Evolutionary conservation across 371 early-diverging fungal species (phyloP).

Genomic region (Mortierella sp.): DNA sequence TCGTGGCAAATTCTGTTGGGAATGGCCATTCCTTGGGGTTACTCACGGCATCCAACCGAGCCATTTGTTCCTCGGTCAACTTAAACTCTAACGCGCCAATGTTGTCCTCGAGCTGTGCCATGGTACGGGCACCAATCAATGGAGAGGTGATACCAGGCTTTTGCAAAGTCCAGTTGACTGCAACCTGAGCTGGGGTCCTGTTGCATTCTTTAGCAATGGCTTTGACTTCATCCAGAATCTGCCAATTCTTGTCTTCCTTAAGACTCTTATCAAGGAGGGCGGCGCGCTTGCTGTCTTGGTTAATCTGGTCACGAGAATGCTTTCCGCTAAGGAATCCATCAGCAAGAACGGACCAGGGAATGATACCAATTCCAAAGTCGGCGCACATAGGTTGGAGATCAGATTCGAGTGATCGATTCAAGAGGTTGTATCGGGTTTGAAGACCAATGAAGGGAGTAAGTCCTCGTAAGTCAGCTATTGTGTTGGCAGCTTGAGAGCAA

Average conservation of each 20-base stretch:
- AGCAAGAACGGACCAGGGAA: constrained; percentile 51
- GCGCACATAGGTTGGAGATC: constrained; percentile 58
- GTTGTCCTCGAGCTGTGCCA: constrained; percentile 58
- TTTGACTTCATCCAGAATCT: constrained; percentile 58
- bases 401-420: constrained; percentile 59
- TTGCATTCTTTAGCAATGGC: constrained; percentile 57
- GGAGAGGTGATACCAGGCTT: constrained; percentile 62
- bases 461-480: constrained; percentile 58
- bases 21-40: constrained; percentile 50
- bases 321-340: constrained; percentile 59
- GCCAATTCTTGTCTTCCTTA: constrained; percentile 48
- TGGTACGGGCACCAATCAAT: constrained; percentile 59
- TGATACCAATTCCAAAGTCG: constrained; percentile 51
- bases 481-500: constrained; percentile 42
- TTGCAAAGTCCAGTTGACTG: constrained; percentile 61
- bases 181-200: constrained; percentile 58
- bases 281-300: constrained; percentile 17
- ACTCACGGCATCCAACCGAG: constrained; percentile 51
- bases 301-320: constrained; percentile 36
- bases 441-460: constrained; percentile 56
- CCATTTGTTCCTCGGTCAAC: constrained; percentile 56
- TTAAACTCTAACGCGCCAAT: constrained; percentile 57
- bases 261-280: background rate
- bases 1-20: constrained; percentile 38
- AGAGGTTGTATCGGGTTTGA: constrained; percentile 57